Conservation (phyloP, 2,329 filamentous ascomycete species). For the Cryphonectria naterciae region DNA sequence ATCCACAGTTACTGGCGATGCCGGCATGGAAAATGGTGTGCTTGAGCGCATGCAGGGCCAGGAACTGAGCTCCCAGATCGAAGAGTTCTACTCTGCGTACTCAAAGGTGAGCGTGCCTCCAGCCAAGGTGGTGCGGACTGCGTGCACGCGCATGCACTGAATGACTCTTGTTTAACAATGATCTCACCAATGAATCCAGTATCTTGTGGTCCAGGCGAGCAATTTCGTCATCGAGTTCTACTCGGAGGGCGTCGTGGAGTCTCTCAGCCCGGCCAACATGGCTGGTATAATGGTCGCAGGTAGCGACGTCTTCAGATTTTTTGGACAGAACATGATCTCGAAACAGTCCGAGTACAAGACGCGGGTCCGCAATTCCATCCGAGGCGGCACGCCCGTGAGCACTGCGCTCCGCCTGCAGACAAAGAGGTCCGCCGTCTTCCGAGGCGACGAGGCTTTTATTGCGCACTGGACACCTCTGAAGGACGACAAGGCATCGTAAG, state of each 20-base stretch:
- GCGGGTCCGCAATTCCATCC: conserved; percentile 29
- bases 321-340: conserved; percentile 35
- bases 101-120: conserved; percentile 31
- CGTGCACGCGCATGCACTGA: not conserved
- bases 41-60: conserved; percentile 35
- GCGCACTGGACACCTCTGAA: conserved; percentile 35
- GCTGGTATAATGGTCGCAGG: conserved; percentile 31
- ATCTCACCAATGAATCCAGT: conserved; percentile 10
- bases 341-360: conserved; percentile 34
- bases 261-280: conserved; percentile 35
- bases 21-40: conserved; percentile 35
- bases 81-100: conserved; percentile 37
- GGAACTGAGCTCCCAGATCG: conserved; percentile 34
- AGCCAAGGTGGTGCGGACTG: not conserved
- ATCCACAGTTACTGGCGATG: conserved; percentile 28
- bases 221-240: conserved; percentile 35
- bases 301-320: conserved; percentile 35
- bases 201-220: conserved; percentile 34
- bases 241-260: conserved; percentile 34
- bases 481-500: conserved; percentile 30
- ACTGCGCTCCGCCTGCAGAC: conserved; percentile 36
- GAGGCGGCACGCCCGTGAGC: conserved; percentile 39
- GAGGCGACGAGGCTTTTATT: conserved; percentile 34
- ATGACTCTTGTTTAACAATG: not conserved
- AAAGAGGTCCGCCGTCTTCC: conserved; percentile 34